Evolutionary conservation across 371 early-diverging fungal genomes (phyloP).

Genomic region (Nematocida sp.): DNA sequence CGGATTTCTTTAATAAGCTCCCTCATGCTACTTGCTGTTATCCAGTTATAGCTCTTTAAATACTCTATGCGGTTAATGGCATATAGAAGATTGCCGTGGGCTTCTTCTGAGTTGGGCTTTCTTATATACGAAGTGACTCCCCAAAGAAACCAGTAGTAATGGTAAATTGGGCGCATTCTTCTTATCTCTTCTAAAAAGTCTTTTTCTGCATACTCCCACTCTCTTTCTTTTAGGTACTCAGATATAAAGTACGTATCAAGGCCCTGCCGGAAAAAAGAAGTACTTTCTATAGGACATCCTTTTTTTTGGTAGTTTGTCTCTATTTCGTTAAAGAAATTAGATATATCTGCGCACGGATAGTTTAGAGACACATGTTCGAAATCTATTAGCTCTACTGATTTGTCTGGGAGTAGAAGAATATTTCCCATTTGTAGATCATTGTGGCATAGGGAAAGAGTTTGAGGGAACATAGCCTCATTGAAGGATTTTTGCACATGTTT

Average conservation of each 20-base stretch:
- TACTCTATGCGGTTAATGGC: background rate
- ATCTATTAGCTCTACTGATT: constrained; percentile 4
- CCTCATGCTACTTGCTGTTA: background rate
- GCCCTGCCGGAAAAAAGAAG: background rate
- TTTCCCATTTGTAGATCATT: constrained; percentile 50
- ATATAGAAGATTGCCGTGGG: background rate
- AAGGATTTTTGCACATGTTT: background rate
- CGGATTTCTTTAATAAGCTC: background rate
- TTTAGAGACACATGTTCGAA: constrained; percentile 46
- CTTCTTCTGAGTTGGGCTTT: background rate
- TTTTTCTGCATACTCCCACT: background rate
- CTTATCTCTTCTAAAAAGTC: constrained; percentile 10
- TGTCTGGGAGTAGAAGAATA: constrained; percentile 24
- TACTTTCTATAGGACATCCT: constrained; percentile 13
- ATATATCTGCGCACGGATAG: constrained; percentile 18
- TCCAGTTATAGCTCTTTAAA: background rate
- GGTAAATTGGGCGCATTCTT: background rate
- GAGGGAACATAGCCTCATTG: background rate
- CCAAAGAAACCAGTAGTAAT: constrained; percentile 47
- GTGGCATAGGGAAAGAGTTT: background rate
- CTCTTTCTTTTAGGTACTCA: constrained; percentile 8
- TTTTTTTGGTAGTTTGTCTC: constrained; percentile 11
- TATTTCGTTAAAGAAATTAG: constrained; percentile 27
- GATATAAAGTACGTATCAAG: background rate
- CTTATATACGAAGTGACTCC: background rate